Conservation (phyloP, 495 filamentous ascomycete species). For the Mytilinidion resinicola region DNA sequence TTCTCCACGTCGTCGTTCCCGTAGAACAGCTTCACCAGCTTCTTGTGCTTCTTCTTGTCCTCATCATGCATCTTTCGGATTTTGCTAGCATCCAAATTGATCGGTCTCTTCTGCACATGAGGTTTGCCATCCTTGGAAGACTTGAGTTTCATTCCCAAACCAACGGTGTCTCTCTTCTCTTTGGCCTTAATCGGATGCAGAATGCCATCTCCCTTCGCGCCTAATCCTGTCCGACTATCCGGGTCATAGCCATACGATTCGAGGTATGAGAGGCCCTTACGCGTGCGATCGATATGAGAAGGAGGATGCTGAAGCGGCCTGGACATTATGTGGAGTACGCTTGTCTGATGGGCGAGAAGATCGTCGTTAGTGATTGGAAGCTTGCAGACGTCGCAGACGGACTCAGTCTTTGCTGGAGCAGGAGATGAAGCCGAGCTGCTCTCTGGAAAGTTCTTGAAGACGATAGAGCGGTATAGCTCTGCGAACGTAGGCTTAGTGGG, state of each 20-base stretch:
- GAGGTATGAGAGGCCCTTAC: constrained; percentile 69
- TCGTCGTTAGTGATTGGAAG: constrained; percentile 37
- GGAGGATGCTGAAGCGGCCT: constrained; percentile 78
- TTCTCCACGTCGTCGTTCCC: constrained; percentile 60
- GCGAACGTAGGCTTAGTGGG: no score
- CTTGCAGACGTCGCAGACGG: constrained; percentile 54
- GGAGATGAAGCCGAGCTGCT: neutral
- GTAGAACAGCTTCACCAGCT: constrained; percentile 60
- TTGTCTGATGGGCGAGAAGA: constrained; percentile 54
- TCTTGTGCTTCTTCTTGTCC: constrained; percentile 55
- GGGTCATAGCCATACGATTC: constrained; percentile 81
- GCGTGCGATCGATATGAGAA: constrained; percentile 70
- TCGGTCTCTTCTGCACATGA: constrained; percentile 33
- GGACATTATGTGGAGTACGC: constrained; percentile 75
- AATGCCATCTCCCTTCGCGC: constrained; percentile 57
- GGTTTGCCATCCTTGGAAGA: neutral
- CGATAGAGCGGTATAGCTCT: constrained; percentile 53
- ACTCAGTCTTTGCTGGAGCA: neutral
- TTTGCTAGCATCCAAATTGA: constrained; percentile 64
- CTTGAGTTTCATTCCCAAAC: constrained; percentile 51
- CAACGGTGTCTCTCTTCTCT: constrained; percentile 65
- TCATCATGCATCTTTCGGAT: constrained; percentile 53
- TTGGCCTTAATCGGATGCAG: constrained; percentile 66
- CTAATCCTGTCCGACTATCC: constrained; percentile 67
- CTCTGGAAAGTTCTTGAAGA: constrained; percentile 8